Evolutionary conservation across 2,329 filamentous ascomycete genomes (phyloP), one percentile per base, ranked within the genome.

Genomic region (Parascedosporium putredinis): DNA sequence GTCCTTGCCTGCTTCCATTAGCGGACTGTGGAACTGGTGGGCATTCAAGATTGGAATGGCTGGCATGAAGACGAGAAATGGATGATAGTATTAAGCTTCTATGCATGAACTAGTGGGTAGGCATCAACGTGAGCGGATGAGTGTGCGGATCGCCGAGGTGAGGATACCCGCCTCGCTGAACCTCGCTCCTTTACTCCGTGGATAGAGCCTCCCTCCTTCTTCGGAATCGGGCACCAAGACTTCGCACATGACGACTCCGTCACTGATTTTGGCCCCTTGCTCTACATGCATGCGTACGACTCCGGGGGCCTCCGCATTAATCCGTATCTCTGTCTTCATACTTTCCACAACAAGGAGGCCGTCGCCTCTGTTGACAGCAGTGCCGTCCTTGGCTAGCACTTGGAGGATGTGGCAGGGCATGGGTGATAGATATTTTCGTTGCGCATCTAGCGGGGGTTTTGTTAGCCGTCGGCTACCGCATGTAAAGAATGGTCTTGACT

Each of bases 301-400:
- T 5, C 48, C 48, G 10, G 36, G 23, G 14, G 48, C 48, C 43
- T 45, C 43, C 7, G 43, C 43, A 14, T 49, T 51, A 40, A 51
- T 51, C 20, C 46, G 36, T n/a, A 51, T 51, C 45, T 51, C 50
- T 38, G 46, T 51, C 31, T 51, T 49, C 50, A 51, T 49, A 29
- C 45, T 51, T 29, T 51, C 50, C 16, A 51, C 49, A 12, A 51
- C 45, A 22, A 49, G 36, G 18, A 49, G 45, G 5, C 50, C 45
- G 10, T 51, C 50, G 12, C 50, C 50, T 25, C 31, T 20, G 6
- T 49, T 16, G 14, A 45, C 43, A 14, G 27, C 29, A 23, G 22
- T 51, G 29, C 46, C 50, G 4, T 51, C 27, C 5, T 31, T 36
- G 22, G 45, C 45, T n/a, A 51, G 27, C 25, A 48, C 40, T 38